These are phyloP conservation scores for Exophiala oligosperma DNA, from an alignment of 2,329 filamentous ascomycete genomes.

Conservation along the genomic window DNA sequence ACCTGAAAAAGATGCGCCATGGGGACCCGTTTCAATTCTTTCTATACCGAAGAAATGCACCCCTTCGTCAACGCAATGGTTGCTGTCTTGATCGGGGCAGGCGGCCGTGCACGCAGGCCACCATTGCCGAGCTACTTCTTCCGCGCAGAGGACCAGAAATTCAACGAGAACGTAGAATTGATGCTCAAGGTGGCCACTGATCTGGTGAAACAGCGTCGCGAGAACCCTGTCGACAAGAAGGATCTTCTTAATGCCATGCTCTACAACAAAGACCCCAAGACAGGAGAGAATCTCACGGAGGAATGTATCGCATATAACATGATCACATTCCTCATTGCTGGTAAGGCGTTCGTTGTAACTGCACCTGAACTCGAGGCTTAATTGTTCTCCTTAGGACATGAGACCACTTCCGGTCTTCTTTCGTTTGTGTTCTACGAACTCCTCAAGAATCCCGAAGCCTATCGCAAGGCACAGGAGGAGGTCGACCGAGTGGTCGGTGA, in stretches of 20 bases:
- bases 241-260: constrained; percentile 64
- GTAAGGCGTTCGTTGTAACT: not conserved
- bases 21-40: constrained; percentile 72
- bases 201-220: constrained; percentile 56
- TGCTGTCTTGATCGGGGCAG: constrained; percentile 59
- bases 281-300: constrained; percentile 57
- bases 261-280: constrained; percentile 60
- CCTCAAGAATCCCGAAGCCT: constrained; percentile 60
- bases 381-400: constrained; percentile 49
- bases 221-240: constrained; percentile 51
- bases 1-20: constrained; percentile 55
- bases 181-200: constrained; percentile 36
- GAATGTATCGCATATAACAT: constrained; percentile 67
- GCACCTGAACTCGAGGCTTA: not conserved
- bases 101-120: constrained; percentile 49
- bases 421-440: constrained; percentile 67
- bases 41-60: constrained; percentile 67
- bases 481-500: constrained; percentile 65
- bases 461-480: constrained; percentile 64
- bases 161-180: constrained; percentile 16
- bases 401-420: constrained; percentile 69
- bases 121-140: constrained; percentile 39
- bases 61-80: constrained; percentile 70
- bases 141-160: constrained; percentile 4
- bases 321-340: constrained; percentile 58